Evolutionary conservation across 169 alveolate genomes (phyloP).

Genomic region (Plasmodium knowlesi): DNA sequence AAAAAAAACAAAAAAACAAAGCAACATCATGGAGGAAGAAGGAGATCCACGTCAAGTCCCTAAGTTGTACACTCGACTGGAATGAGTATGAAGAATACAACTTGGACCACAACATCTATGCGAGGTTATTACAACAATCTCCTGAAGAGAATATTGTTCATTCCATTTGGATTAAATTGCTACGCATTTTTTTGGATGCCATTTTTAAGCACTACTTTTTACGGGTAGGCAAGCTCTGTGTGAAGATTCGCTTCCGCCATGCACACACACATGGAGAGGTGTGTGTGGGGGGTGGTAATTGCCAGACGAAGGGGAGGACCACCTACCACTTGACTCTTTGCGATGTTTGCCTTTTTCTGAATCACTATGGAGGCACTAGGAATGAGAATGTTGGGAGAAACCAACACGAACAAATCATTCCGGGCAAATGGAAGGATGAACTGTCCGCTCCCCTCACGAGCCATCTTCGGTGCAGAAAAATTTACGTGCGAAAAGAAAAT

Average conservation of each 20-base stretch:
- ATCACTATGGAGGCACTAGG: not conserved
- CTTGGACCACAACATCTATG: constrained; percentile 19
- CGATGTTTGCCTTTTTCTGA: not conserved
- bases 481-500: constrained; percentile 6
- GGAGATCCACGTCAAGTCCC: constrained; percentile 10
- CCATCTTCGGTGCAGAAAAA: constrained; percentile 13
- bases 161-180: constrained; percentile 2
- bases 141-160: not conserved
- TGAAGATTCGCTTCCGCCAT: constrained; percentile 30
- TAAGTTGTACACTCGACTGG: constrained; percentile 10
- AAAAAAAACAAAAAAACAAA: not conserved
- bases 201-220: constrained; percentile 33
- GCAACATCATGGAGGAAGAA: not conserved
- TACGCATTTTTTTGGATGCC: not conserved
- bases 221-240: not conserved
- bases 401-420: not conserved
- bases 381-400: not conserved
- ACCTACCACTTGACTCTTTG: constrained; percentile 6
- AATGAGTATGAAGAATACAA: constrained; percentile 13
- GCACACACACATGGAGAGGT: constrained; percentile 33
- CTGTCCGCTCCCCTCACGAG: not conserved
- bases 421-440: not conserved
- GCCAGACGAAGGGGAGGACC: not conserved
- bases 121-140: not conserved
- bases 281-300: constrained; percentile 2